Base-by-base conservation (phyloP, 441 rosid genomes). In the Brassica balearica region DNA sequence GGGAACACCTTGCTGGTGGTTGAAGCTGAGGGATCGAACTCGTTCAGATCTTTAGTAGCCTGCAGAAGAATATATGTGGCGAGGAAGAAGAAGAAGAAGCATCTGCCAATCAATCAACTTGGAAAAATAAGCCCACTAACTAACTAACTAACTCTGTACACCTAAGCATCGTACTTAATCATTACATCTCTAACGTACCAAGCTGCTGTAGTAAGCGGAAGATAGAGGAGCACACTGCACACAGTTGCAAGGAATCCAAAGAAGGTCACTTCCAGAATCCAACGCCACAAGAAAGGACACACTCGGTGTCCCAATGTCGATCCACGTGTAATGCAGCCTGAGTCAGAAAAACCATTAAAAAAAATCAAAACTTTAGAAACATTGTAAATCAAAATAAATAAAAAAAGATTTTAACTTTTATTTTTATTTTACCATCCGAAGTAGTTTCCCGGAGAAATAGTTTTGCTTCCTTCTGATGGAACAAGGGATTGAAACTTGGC, bases 61-160 rank as follows among this genome's bases (percentile, higher is more conserved):
- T 91, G 97, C 95, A 91, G 85, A 15, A 23, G 10, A 91, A 91
- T 85, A 48, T 4, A 93, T 87, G 88, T 90, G 94, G 93, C 87
- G 79, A 97, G 94, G 89, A 83, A 93, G 77, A 91, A 78, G 77
- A 91, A 78, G 86, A 87, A 83, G 94, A 90, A 89, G 92, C 98
- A 93, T 92, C 97, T 90, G 95, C 93, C 95, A 91, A 91, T 93
- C 98, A 91, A 93, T 91, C 87, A 85, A 78, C 84, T 46, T 60
- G 86, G 88, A 86, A 87, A 88, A 86, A 89, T 87, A 93, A 93
- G 34, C 34, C 5, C 34, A 15, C 75, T 77, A 77, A 15, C 2
- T 25, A 29, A 29, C 34, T 29, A 29, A 23, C 25, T 23, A 23
- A 23, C 25, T 23, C 3, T 29, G 34, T 29, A 29, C 34, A 29